Conservation (phyloP, 2,329 filamentous ascomycete genomes). For the Cordyceps javanica region DNA sequence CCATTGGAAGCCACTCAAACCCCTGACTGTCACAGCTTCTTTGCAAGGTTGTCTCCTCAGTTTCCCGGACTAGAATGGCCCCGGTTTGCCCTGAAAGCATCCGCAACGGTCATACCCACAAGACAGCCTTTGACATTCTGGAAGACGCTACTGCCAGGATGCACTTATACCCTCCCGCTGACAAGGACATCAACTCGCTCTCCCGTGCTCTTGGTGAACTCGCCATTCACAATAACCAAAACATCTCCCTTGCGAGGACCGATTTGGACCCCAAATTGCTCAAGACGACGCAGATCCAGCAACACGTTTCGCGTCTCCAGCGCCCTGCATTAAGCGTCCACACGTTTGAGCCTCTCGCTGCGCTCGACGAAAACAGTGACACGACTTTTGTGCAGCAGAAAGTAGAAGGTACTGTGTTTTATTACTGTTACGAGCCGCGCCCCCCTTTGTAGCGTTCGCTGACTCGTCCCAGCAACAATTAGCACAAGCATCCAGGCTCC, state of each 20-base stretch:
- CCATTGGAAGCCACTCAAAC: conserved; percentile 8
- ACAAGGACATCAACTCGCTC: conserved; percentile 7
- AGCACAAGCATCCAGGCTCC: conserved; percentile 11
- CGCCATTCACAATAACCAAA: conserved; percentile 21
- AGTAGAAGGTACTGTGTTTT: conserved; percentile 3
- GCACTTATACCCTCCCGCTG: conserved; percentile 9
- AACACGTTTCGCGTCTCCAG: conserved; percentile 20
- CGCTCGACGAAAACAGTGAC: conserved; percentile 9
- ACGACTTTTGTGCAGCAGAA: neutral
- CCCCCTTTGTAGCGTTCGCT: conserved; percentile 13
- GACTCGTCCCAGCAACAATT: neutral
- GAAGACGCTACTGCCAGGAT: neutral
- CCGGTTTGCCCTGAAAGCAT: neutral
- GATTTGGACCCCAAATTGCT: conserved; percentile 15
- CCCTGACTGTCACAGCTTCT: conserved; percentile 10
- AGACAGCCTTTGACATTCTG: conserved; percentile 3
- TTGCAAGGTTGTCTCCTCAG: neutral
- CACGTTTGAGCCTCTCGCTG: conserved; percentile 25
- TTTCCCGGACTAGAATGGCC: neutral
- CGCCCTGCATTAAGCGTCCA: conserved; percentile 26
- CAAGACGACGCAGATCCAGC: conserved; percentile 16
- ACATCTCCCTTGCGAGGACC: conserved; percentile 12
- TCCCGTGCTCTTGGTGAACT: conserved; percentile 22
- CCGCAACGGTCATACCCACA: conserved; percentile 1
- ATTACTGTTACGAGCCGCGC: neutral